These are phyloP conservation scores for Ormosia semicastrata DNA, from an alignment of 306 rosid genomes.

Conservation along the genomic window DNA sequence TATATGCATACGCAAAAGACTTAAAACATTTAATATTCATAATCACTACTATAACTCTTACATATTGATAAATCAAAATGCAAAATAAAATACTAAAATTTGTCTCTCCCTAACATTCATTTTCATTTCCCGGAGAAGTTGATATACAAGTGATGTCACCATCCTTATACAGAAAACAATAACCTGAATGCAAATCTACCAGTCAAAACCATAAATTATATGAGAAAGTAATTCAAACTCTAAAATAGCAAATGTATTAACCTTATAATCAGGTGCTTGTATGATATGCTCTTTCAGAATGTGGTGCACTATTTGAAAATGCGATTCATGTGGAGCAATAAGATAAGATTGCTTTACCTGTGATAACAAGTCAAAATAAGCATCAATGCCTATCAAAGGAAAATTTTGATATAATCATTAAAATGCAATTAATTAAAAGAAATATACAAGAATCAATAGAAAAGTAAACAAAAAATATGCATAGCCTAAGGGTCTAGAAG, in stretches of 20 bases:
- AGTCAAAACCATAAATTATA: constrained; percentile 25
- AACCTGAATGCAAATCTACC: constrained; percentile 55
- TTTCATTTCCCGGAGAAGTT: constrained; percentile 82
- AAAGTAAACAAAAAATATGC: not conserved
- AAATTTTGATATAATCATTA: constrained; percentile 6
- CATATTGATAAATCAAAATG: too few species aligned
- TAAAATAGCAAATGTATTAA: constrained; percentile 22
- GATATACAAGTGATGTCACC: constrained; percentile 75
- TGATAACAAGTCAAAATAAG: constrained; percentile 31
- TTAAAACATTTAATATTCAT: too few species aligned
- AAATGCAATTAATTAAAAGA: not conserved
- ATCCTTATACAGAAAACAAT: constrained; percentile 83
- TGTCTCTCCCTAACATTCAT: constrained; percentile 80
- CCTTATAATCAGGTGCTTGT: constrained; percentile 81
- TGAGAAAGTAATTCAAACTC: constrained; percentile 11
- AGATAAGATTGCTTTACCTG: constrained; percentile 80
- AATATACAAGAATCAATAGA: not conserved
- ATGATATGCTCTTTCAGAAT: constrained; percentile 74
- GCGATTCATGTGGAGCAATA: constrained; percentile 70
- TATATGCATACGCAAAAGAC: too few species aligned
- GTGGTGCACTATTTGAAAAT: constrained; percentile 71
- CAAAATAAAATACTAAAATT: too few species aligned
- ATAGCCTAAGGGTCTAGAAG: constrained; percentile 13
- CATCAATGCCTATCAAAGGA: constrained; percentile 17
- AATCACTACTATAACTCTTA: too few species aligned